Percentiles rank a stretch among this genome's conserved stretches.
Evolutionary conservation across 805 yeast genomes (phyloP).

Genomic region (Suhomyces faveliae): DNA sequence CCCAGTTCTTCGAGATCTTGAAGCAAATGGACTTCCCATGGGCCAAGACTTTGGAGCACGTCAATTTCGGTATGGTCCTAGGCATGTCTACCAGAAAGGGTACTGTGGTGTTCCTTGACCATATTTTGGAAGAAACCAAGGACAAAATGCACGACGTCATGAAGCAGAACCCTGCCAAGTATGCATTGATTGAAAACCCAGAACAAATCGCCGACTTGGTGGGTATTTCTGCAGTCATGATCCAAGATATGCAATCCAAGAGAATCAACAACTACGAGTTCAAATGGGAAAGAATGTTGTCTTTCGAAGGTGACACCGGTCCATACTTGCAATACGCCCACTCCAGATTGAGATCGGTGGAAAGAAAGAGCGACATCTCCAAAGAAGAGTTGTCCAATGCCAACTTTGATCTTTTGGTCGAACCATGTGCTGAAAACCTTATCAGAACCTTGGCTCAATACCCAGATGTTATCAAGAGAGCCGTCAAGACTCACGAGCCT

Average conservation of each 20-base stretch:
- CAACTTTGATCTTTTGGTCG: slow-evolving; percentile 61
- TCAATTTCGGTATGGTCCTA: slow-evolving; percentile 95
- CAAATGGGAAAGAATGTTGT: slow-evolving; percentile 97
- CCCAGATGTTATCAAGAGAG: slow-evolving; percentile 85
- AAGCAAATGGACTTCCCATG: slow-evolving; percentile 88
- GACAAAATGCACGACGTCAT: slow-evolving; percentile 94
- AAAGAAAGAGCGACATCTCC: slow-evolving; percentile 66
- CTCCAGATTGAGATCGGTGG: slow-evolving; percentile 91
- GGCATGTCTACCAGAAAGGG: slow-evolving; percentile 99
- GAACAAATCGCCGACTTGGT: slow-evolving; percentile 92
- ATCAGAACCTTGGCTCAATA: slow-evolving; percentile 81
- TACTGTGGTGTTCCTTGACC: slow-evolving; percentile 96
- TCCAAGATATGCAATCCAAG: slow-evolving; percentile 98
- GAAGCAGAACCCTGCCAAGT: slow-evolving; percentile 87
- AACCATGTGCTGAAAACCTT: slow-evolving; percentile 68
- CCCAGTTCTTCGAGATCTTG: slow-evolving; percentile 91
- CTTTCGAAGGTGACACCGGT: slow-evolving; percentile 99
- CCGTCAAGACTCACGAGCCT: slow-evolving; percentile 85
- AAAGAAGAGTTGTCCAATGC: slow-evolving; percentile 46
- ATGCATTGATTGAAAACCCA: slow-evolving; percentile 89
- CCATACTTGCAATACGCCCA: slow-evolving; percentile 98
- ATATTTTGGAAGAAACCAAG: slow-evolving; percentile 88
- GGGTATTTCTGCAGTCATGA: slow-evolving; percentile 97
- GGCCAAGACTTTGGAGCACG: slow-evolving; percentile 77
- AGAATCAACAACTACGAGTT: slow-evolving; percentile 94